These are phyloP conservation scores for Cystobasidium sp. DNA, from an alignment of 1,284 basidiomycete genomes.

Conservation along the genomic window DNA sequence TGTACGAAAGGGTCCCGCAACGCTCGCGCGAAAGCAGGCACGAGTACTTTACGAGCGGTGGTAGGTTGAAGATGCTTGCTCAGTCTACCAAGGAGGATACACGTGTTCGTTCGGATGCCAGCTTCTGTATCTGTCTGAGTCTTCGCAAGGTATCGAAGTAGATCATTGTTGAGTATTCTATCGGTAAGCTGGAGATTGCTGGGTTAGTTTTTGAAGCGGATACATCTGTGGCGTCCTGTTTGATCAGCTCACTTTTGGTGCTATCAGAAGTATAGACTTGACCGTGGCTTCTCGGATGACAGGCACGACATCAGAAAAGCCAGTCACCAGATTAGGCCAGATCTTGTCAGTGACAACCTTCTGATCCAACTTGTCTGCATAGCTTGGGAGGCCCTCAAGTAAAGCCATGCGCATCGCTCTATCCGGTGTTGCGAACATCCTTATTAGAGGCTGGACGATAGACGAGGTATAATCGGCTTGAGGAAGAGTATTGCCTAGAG, in stretches of 20 bases:
- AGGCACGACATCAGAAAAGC: constrained; percentile 91
- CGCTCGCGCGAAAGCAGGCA: constrained; percentile 89
- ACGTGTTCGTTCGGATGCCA: constrained; percentile 96
- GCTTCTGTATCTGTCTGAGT: constrained; percentile 90
- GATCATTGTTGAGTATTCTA: constrained; percentile 93
- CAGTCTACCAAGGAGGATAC: constrained; percentile 90
- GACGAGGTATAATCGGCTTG: constrained; percentile 72
- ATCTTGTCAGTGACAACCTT: constrained; percentile 83
- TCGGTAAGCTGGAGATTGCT: constrained; percentile 70
- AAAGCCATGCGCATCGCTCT: constrained; percentile 91
- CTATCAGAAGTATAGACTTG: constrained; percentile 80
- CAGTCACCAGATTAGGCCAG: constrained; percentile 93
- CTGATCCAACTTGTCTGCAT: constrained; percentile 83
- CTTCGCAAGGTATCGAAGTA: constrained; percentile 87
- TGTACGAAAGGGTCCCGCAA: constrained; percentile 92
- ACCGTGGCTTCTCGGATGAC: constrained; percentile 93
- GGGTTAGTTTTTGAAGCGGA: neutral
- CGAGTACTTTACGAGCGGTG: constrained; percentile 92
- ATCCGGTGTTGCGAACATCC: constrained; percentile 83
- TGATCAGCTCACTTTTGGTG: constrained; percentile 70
- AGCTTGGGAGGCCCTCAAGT: constrained; percentile 81
- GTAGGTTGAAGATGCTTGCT: constrained; percentile 81
- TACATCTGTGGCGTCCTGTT: too few relatives aligned
- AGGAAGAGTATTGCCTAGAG: constrained; percentile 73
- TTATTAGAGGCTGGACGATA: constrained; percentile 77